Conservation (phyloP, 2,329 filamentous ascomycete genomes). For the Xylaria arbuscula region DNA sequence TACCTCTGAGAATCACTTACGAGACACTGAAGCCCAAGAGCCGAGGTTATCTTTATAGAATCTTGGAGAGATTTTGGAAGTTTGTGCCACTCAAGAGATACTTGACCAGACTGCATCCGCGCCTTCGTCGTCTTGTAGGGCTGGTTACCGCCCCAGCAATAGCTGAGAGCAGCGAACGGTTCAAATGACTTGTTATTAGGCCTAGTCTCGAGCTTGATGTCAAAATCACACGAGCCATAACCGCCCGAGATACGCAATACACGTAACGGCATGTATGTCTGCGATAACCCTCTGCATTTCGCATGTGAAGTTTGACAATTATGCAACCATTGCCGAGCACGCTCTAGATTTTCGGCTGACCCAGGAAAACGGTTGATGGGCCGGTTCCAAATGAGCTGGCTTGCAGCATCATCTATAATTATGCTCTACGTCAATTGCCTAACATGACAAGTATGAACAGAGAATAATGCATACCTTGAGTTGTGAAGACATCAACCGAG, state of each 20-base stretch:
- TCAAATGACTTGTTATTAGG: neutral
- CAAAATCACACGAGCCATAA: conserved; percentile 18
- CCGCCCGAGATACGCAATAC: conserved; percentile 14
- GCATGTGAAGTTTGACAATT: conserved; percentile 16
- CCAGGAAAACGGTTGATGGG: conserved; percentile 22
- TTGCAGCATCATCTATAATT: conserved; percentile 10
- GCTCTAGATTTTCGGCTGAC: conserved; percentile 4
- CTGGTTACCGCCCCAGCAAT: conserved; percentile 31
- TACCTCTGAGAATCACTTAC: neutral
- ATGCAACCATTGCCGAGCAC: conserved; percentile 14
- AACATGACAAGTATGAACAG: neutral
- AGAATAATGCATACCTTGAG: conserved; percentile 5
- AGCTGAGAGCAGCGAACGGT: conserved; percentile 26
- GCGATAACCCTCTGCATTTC: conserved; percentile 1
- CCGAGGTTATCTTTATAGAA: conserved; percentile 9
- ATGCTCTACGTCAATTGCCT: neutral
- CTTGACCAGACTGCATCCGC: conserved; percentile 7
- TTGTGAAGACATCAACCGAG: conserved; percentile 20
- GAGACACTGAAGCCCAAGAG: conserved; percentile 22
- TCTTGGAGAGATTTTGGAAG: conserved; percentile 27
- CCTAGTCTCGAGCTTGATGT: conserved; percentile 7
- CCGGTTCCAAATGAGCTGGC: conserved; percentile 16
- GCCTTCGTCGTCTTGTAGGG: conserved; percentile 28
- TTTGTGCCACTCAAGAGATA: conserved; percentile 18
- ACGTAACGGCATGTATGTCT: conserved; percentile 22